Evolutionary conservation across 1,139 yeast genomes (phyloP).

Genomic region (Diutina rugosa): DNA sequence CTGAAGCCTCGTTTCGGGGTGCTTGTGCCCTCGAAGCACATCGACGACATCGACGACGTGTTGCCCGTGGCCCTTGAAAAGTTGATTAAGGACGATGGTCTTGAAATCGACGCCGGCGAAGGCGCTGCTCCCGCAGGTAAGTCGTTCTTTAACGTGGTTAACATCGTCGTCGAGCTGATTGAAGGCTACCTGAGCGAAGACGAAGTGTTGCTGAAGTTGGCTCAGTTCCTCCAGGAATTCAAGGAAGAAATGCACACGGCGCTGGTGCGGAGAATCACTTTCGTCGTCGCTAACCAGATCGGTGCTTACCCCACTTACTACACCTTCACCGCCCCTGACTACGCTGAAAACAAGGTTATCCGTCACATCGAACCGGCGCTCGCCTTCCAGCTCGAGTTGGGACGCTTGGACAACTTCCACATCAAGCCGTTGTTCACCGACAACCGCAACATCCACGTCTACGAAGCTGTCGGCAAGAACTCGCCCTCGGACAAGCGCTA

Average conservation of each 20-base stretch:
- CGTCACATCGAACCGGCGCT: slow-evolving; percentile 98
- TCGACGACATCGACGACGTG: slow-evolving; percentile 84
- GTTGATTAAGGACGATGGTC: slow-evolving; percentile 34
- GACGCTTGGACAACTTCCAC: slow-evolving; percentile 86
- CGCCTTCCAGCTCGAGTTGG: slow-evolving; percentile 93
- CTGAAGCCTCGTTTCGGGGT: slow-evolving; percentile 69
- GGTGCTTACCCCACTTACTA: slow-evolving; percentile 92
- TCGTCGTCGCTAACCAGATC: slow-evolving; percentile 69
- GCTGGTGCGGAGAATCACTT: slow-evolving; percentile 82
- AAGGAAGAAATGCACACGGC: slow-evolving; percentile 57
- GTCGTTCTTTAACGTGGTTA: slow-evolving; percentile 53
- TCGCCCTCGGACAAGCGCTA: slow-evolving; percentile 89
- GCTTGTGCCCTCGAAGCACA: slow-evolving; percentile 66
- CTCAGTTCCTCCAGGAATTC: slow-evolving; percentile 54
- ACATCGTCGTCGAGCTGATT: slow-evolving; percentile 59
- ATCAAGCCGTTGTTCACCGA: slow-evolving; percentile 93
- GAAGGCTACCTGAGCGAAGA: slow-evolving; percentile 68
- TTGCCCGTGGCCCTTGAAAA: slow-evolving; percentile 64
- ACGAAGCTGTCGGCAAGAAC: slow-evolving; percentile 91
- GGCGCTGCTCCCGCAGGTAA: not conserved
- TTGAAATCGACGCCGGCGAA: slow-evolving; percentile 10
- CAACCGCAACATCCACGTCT: slow-evolving; percentile 93
- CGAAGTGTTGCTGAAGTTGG: slow-evolving; percentile 49
- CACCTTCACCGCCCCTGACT: slow-evolving; percentile 86
- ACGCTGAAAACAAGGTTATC: slow-evolving; percentile 73